Conservation (phyloP, 176 grass and related monocot species). For the Oryza glaberrima region DNA sequence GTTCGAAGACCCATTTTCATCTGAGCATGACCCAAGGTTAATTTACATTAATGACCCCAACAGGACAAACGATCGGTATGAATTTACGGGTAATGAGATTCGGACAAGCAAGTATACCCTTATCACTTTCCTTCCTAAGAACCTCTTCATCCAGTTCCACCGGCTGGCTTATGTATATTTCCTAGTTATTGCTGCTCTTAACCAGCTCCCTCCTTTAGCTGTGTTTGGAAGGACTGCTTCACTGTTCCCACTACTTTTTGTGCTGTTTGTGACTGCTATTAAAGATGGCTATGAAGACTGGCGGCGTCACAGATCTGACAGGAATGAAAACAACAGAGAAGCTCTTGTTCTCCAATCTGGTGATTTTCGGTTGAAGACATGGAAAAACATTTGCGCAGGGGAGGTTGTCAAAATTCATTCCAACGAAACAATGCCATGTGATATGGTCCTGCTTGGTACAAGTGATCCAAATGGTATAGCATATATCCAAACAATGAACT, state of each 20-base stretch:
- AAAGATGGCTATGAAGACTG: conserved; percentile 99
- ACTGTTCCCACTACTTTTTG: conserved; percentile 93
- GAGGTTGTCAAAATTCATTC: conserved; percentile 91
- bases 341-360: conserved; percentile 83
- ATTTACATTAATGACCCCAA: conserved; percentile 91
- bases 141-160: conserved; percentile 99
- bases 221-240: conserved; percentile 99
- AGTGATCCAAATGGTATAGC: conserved; percentile 98
- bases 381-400: conserved; percentile 94
- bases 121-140: conserved; percentile 96
- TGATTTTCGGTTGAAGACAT: conserved; percentile 83
- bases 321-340: conserved; percentile 96
- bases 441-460: conserved; percentile 89
- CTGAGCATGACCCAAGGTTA: conserved; percentile 78
- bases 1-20: conserved; percentile 77
- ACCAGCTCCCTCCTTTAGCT: conserved; percentile 97
- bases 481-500: conserved; percentile 99
- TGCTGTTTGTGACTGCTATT: conserved; percentile 96
- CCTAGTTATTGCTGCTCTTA: conserved; percentile 96
- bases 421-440: conserved; percentile 95
- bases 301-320: conserved; percentile 94
- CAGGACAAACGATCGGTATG: conserved; percentile 90
- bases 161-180: conserved; percentile 95
- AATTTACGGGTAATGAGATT: conserved; percentile 98
- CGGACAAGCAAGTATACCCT: conserved; percentile 99